phyloP scores from a whole-genome alignment of 768 basidiomycete genomes.

The Pleurotus platypus region DNA sequence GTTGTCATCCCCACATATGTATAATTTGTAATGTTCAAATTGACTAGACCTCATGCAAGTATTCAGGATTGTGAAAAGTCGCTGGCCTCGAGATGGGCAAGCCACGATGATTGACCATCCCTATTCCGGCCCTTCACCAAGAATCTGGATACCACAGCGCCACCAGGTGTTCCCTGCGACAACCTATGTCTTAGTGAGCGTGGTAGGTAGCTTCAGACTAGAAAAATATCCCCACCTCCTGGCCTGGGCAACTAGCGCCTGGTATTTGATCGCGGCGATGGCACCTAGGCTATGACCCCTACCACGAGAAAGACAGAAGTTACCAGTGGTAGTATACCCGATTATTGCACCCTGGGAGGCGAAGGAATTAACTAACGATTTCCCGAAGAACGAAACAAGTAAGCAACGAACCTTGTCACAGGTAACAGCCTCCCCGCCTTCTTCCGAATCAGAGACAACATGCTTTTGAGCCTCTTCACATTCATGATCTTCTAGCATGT shows the following conservation, averaged over 20 bases:
- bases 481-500: constrained; percentile 55
- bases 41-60: too few relatives aligned
- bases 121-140: constrained; percentile 67
- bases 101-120: constrained; percentile 50
- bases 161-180: neutral
- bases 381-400: too few relatives aligned
- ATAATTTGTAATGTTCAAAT: too few relatives aligned
- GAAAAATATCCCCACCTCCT: too few relatives aligned
- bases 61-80: constrained; percentile 10
- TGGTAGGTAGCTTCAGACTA: too few relatives aligned
- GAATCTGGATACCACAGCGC: constrained; percentile 23
- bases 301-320: constrained; percentile 76
- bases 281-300: constrained; percentile 76
- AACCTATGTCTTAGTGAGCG: neutral
- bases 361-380: too few relatives aligned
- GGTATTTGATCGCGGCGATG: constrained; percentile 50
- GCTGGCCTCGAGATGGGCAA: constrained; percentile 39
- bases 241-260: constrained; percentile 31
- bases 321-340: constrained; percentile 84
- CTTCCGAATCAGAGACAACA: too few relatives aligned
- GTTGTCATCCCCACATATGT: neutral
- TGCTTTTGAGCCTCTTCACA: too few relatives aligned
- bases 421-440: too few relatives aligned
- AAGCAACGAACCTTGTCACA: too few relatives aligned
- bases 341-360: constrained; percentile 43